Evolutionary conservation across 441 rosid species (phyloP), one percentile per base, ranked within the genome.

Genomic region (Populus hybrid): DNA sequence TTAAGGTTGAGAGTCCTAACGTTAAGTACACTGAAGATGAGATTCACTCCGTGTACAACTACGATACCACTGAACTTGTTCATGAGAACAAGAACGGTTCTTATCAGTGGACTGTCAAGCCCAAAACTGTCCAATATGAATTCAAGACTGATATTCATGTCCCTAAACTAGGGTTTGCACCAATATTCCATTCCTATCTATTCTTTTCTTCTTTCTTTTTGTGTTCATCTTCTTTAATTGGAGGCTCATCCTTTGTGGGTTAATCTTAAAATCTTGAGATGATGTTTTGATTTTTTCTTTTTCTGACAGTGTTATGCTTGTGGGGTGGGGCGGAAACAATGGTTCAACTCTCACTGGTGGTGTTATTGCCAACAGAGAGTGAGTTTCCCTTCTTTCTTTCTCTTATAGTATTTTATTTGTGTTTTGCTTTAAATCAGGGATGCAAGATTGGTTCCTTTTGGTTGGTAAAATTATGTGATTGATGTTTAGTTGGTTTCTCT

Each of bases 251-350:
- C 53, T 46, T 73, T 50, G 35, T 72, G 72, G 71, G 59, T 67
- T 26, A 38, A 42, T 69, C 66, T 73, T 69, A 10, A 70, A 73
- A 42, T 53, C 32, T 67, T 8, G 50, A 73, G 35, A 30, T 73
- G 71, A 20, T 24, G 26, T 10, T 73, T n/a, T 68, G 23, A 50
- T 11, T 42, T 8, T 57, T 23, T 30, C 3, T 50, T 14, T 6
- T 16, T 16, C 18, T 78, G 1, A 7, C 68, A 93, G 99, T 88
- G 97, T 95, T 76, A 88, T 95, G 98, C 97, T 95, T 75, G 99
- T 92, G 65, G 99, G 99, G 16, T 95, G 98, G 99, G 99, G 97
- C 12, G 98, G 97, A 65, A 93, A 95, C 90, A 95, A 95, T 64
- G 98, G 98, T 20, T 88, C 91, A 20, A 92, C 99, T 14, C 87